These are phyloP conservation scores for Malassezia nana DNA, from an alignment of 1,284 basidiomycete genomes.

Conservation along the genomic window DNA sequence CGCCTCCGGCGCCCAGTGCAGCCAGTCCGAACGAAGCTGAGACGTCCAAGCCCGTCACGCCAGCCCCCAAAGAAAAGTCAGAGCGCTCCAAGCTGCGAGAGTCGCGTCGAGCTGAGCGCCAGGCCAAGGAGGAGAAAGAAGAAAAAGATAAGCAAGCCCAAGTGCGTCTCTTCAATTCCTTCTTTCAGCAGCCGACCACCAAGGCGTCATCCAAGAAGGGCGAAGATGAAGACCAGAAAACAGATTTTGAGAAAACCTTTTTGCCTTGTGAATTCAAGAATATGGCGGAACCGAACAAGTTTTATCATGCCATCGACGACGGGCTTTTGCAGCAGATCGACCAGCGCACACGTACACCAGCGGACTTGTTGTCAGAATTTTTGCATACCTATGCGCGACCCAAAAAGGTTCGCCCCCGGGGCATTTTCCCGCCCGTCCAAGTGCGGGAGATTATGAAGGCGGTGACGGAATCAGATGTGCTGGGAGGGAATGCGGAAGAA, in stretches of 20 bases:
- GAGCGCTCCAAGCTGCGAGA: slow-evolving; percentile 26
- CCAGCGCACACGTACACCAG: background rate
- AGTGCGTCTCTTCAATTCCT: slow-evolving; percentile 49
- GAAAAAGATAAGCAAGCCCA: slow-evolving; percentile 37
- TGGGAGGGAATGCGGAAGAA: slow-evolving; percentile 38
- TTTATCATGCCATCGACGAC: slow-evolving; percentile 12
- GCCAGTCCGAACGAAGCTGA: background rate
- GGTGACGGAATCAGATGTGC: slow-evolving; percentile 41
- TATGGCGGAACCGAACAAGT: slow-evolving; percentile 38
- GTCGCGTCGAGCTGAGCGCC: slow-evolving; percentile 20
- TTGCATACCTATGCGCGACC: background rate
- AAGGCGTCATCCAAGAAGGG: slow-evolving; percentile 13
- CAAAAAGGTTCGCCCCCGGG: background rate
- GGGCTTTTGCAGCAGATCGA: background rate
- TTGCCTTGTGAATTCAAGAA: slow-evolving; percentile 41
- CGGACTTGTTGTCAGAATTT: slow-evolving; percentile 29
- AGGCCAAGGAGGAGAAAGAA: slow-evolving; percentile 43
- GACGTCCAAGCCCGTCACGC: background rate
- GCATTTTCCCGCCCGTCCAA: slow-evolving; percentile 30
- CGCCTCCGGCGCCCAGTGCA: background rate
- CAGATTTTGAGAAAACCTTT: slow-evolving; percentile 41
- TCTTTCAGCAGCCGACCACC: slow-evolving; percentile 30
- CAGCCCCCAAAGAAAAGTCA: slow-evolving; percentile 25
- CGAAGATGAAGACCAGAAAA: slow-evolving; percentile 8
- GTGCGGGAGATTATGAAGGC: slow-evolving; percentile 43